Conservation (phyloP, 805 yeast genomes). For the Wickerhamomyces mucosus region DNA sequence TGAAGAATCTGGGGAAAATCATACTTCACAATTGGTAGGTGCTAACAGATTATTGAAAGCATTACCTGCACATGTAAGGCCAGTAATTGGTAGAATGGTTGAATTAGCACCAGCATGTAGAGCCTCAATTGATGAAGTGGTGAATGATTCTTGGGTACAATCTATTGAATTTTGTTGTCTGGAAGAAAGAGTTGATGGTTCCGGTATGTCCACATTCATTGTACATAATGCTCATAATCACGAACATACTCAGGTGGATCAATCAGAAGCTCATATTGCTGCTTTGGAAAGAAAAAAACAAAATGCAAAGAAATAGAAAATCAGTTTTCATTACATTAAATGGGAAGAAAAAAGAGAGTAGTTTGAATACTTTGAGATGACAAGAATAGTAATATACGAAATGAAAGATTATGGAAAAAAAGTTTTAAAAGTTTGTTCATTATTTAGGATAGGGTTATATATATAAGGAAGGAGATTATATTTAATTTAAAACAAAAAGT, state of each 20-base stretch:
- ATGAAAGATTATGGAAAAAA: no score
- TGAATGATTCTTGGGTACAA: slow-evolving; percentile 61
- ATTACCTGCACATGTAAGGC: slow-evolving; percentile 58
- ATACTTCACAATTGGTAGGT: slow-evolving; percentile 60
- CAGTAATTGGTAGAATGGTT: slow-evolving; percentile 67
- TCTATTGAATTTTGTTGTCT: slow-evolving; percentile 64
- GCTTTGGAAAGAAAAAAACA: slow-evolving; percentile 77
- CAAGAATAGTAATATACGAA: no score
- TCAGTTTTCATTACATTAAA: no score
- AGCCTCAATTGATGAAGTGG: slow-evolving; percentile 70
- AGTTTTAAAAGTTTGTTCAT: no score
- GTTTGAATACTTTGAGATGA: no score
- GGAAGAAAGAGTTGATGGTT: slow-evolving; percentile 30
- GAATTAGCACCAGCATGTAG: slow-evolving; percentile 81
- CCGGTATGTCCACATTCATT: slow-evolving; percentile 22
- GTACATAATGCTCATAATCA: slow-evolving; percentile 46
- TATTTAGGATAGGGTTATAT: no score
- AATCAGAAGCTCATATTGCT: slow-evolving; percentile 92
- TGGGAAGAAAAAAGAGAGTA: no score
- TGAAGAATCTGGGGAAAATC: slow-evolving; percentile 26
- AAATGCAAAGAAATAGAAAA: no score
- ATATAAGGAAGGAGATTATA: no score
- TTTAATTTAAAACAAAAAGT: no score
- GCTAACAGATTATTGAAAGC: slow-evolving; percentile 65
- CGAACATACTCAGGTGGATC: slow-evolving; percentile 82